A percentile compares a stretch with the other conserved stretches of the same genome.
Evolutionary conservation across 2,329 filamentous ascomycete species (phyloP).

Genomic region (Lecanoromycetidae sp.): DNA sequence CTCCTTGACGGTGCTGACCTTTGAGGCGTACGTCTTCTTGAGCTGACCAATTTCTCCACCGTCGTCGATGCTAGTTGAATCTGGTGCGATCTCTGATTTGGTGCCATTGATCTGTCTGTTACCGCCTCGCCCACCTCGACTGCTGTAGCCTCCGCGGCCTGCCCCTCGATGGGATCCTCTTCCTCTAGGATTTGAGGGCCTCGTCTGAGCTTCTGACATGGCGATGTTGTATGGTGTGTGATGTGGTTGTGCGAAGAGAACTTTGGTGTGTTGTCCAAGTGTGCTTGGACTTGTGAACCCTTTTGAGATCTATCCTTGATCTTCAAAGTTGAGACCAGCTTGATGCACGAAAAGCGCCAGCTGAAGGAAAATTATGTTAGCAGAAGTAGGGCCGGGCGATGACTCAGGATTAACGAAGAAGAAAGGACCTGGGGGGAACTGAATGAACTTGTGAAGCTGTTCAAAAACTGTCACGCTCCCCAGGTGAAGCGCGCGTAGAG

Average conservation of each 20-base stretch:
- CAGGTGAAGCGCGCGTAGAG: slow-evolving; percentile 1
- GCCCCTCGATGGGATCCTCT: slow-evolving; percentile 80
- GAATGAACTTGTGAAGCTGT: not conserved
- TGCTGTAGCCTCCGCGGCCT: slow-evolving; percentile 64
- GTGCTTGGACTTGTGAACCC: not conserved
- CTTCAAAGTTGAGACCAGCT: not conserved
- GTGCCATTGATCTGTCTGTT: slow-evolving; percentile 62
- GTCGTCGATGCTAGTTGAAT: slow-evolving; percentile 55
- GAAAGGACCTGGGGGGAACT: not conserved
- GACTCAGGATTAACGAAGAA: not conserved
- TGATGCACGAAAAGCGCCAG: not conserved
- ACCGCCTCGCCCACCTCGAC: slow-evolving; percentile 57
- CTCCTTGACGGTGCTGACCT: slow-evolving; percentile 73
- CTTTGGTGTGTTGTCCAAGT: not conserved
- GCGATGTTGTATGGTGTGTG: slow-evolving; percentile 12
- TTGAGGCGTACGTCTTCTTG: slow-evolving; percentile 74
- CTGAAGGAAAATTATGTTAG: not conserved
- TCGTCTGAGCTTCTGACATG: slow-evolving; percentile 93
- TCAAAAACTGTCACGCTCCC: not conserved
- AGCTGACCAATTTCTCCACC: slow-evolving; percentile 84
- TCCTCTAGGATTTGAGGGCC: slow-evolving; percentile 71
- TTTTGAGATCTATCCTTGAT: not conserved
- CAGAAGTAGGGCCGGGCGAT: not conserved
- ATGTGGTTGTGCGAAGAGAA: not conserved
- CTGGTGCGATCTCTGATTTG: slow-evolving; percentile 48